Percentiles rank a stretch among this genome's conserved stretches.
phyloP scores from a whole-genome alignment of 352 stramenopile genomes.

The Aphanomyces invadans region DNA sequence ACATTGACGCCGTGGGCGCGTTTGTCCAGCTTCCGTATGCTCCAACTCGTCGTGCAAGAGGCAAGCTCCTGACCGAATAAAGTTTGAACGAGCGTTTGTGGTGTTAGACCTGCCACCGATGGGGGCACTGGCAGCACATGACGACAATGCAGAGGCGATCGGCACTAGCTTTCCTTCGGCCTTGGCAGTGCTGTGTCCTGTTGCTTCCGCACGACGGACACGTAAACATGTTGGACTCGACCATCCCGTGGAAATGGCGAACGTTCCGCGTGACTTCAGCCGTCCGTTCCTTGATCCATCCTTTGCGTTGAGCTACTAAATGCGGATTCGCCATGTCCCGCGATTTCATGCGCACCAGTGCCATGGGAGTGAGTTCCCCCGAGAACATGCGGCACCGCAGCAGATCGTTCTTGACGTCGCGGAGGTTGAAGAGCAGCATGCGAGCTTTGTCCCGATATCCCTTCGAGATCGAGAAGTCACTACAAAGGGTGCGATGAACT shows the following conservation, averaged over 20 bases:
- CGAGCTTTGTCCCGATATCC: slow-evolving; percentile 72
- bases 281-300: slow-evolving; percentile 82
- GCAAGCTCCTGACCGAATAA: no score
- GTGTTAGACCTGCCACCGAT: slow-evolving; percentile 66
- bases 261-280: slow-evolving; percentile 73
- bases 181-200: slow-evolving; percentile 70
- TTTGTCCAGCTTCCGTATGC: no score
- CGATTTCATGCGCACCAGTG: slow-evolving; percentile 67
- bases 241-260: slow-evolving; percentile 54
- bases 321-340: slow-evolving; percentile 82
- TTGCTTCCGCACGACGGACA: slow-evolving; percentile 69
- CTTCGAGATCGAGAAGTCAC: slow-evolving; percentile 62
- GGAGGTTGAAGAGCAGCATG: slow-evolving; percentile 77
- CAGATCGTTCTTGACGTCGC: slow-evolving; percentile 55
- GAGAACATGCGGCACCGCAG: slow-evolving; percentile 62
- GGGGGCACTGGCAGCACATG: slow-evolving; percentile 64
- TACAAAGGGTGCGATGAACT: no score
- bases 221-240: slow-evolving; percentile 72
- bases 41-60: no score
- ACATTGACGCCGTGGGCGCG: no score
- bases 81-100: no score
- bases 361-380: slow-evolving; percentile 40
- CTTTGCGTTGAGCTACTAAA: slow-evolving; percentile 64
- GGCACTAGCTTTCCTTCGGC: slow-evolving; percentile 74
- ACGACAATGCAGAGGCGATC: slow-evolving; percentile 79